Conservation (phyloP, 2,329 filamentous ascomycete genomes). For the Venturia effusa region DNA sequence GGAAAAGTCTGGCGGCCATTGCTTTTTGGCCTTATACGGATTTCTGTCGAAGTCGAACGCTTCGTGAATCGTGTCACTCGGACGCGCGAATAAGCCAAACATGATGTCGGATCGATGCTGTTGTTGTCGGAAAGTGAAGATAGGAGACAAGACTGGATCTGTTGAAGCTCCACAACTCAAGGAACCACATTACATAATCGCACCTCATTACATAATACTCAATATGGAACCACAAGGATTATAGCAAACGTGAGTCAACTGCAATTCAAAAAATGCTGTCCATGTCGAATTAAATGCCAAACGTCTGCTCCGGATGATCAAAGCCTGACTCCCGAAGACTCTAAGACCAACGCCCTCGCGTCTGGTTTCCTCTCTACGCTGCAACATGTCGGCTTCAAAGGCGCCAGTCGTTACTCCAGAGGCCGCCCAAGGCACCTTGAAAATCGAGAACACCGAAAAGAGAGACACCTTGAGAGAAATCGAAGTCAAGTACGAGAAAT, state of each 20-base stretch:
- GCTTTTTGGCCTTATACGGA: slow-evolving; percentile 55
- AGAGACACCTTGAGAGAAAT: slow-evolving; percentile 68
- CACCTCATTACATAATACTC: not conserved
- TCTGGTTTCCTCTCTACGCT: slow-evolving; percentile 8
- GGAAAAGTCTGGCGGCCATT: slow-evolving; percentile 69
- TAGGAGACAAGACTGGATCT: not conserved
- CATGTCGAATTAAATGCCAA: slow-evolving; percentile 14
- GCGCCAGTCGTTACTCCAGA: slow-evolving; percentile 44
- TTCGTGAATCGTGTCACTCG: slow-evolving; percentile 21
- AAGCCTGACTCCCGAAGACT: not conserved
- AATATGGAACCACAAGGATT: not conserved
- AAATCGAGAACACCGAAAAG: slow-evolving; percentile 73
- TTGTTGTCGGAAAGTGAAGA: not conserved
- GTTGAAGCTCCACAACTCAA: not conserved
- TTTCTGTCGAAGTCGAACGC: slow-evolving; percentile 39
- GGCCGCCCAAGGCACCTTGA: slow-evolving; percentile 50
- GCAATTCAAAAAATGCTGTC: not conserved
- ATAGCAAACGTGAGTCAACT: not conserved
- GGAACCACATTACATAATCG: not conserved
- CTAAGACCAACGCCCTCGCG: not conserved
- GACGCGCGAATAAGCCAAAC: slow-evolving; percentile 37
- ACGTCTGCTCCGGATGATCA: slow-evolving; percentile 11
- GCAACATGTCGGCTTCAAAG: slow-evolving; percentile 36
- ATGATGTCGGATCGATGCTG: slow-evolving; percentile 22
- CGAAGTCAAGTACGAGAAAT: slow-evolving; percentile 86